Base-by-base conservation (phyloP, 768 basidiomycete species). In the Collybiopsis confluens region DNA sequence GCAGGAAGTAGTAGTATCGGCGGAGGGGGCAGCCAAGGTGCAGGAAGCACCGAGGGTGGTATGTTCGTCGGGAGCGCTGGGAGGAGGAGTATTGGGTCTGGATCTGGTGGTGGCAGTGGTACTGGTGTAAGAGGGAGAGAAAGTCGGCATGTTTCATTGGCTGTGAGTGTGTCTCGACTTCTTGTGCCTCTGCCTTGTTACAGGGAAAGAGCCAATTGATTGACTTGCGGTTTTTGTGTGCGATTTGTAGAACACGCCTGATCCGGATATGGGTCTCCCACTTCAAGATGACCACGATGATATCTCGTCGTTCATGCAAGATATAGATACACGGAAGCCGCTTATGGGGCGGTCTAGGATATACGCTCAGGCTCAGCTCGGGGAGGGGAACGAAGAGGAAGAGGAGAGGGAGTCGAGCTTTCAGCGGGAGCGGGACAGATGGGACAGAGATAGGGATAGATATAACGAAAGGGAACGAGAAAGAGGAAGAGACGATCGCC, bases 241-340 rank as follows among this genome's bases (percentile, higher is more conserved):
- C 44, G 45, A 45, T 23, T 48, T 28, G 28, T 33, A 24, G 38
- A 20, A 27, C 21, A 9, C 13, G 28, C 21, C 30, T 30, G 52
- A 45, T 35, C 7, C n/a, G 33, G 7, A 43, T 33, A 27, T 43
- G 9, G 15, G 16, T 18, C 21, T 35, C 11, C 2, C 45, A n/a
- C n/a, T n/a, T n/a, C 45, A 46, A 18, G 45, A 46, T 18, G 86
- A 90, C 57, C 86, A 90, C 59, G 88, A 89, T 58, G 89, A 90
- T 47, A 82, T 91, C 26, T 88, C 88, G 4, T 72, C 78, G 11
- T 91, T 90, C 60, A 85, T 91, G 38, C 83, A 86, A 61, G 85
- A 90, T 44, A 88, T 89, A 46, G 88, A 88, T 59, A 70, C 79
- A 23, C 76, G 86, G 23, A 84, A 82, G 61, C 88, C 88, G 2